A percentile compares a stretch with the other conserved stretches of the same genome.
These are phyloP conservation scores for Suillus decipiens DNA, from an alignment of 768 basidiomycete species.

Conservation along the genomic window DNA sequence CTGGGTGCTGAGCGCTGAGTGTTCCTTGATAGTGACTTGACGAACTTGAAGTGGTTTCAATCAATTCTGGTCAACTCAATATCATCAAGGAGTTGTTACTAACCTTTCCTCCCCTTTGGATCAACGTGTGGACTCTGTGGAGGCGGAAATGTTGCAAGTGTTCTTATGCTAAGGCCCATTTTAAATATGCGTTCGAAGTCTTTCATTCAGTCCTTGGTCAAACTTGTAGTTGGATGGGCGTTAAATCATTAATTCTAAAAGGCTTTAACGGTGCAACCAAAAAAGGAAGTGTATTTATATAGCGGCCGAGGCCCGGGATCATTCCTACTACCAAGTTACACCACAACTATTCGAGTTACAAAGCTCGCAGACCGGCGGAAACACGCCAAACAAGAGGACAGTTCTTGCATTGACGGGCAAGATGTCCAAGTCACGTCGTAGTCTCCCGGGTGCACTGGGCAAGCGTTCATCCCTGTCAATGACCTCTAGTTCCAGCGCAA, in stretches of 20 bases:
- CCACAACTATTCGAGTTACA: background rate
- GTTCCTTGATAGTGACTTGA: no score
- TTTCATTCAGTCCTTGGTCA: conserved; percentile 1
- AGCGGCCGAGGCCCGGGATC: background rate
- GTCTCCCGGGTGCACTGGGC: conserved; percentile 10
- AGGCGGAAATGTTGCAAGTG: no score
- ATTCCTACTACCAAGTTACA: background rate
- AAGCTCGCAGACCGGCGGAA: background rate
- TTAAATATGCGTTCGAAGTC: background rate
- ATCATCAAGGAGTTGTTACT: no score
- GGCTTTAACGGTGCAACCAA: conserved; percentile 6
- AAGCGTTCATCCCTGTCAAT: conserved; percentile 23
- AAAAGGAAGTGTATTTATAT: conserved; percentile 8
- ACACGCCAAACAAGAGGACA: conserved; percentile 8
- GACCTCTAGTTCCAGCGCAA: conserved; percentile 14
- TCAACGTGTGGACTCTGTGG: no score
- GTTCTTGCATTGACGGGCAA: background rate
- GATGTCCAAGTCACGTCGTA: conserved; percentile 34
- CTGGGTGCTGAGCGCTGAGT: no score
- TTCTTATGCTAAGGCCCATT: no score
- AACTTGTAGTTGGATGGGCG: conserved; percentile 9
- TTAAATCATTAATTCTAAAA: conserved; percentile 15
- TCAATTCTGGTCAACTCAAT: no score
- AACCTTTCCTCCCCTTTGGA: no score
- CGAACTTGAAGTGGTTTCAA: no score